Conservation (phyloP, 208 protist genomes). For the Leishmania arabica region DNA sequence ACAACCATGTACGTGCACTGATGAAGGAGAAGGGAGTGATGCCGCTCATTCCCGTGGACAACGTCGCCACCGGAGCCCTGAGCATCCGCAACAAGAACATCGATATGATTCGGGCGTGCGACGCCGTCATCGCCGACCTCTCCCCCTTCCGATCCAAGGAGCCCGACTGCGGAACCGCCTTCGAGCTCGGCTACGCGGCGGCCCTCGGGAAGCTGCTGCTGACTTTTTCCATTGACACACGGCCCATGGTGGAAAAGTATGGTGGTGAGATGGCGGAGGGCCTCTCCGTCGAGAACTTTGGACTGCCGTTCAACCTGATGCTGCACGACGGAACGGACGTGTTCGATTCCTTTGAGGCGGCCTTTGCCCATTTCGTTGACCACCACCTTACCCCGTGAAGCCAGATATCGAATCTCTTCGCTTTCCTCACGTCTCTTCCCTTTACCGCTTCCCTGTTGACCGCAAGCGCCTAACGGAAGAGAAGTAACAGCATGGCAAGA, state of each 20-base stretch:
- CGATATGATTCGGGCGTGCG: slow-evolving; percentile 68
- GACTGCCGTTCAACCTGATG: slow-evolving; percentile 85
- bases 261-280: slow-evolving; percentile 50
- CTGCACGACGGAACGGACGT: slow-evolving; percentile 55
- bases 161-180: slow-evolving; percentile 78
- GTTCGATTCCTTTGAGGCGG: slow-evolving; percentile 69
- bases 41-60: slow-evolving; percentile 73
- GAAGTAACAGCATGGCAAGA: neutral
- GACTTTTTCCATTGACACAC: slow-evolving; percentile 58
- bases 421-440: neutral
- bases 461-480: neutral
- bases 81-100: slow-evolving; percentile 81
- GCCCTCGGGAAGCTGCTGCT: slow-evolving; percentile 70
- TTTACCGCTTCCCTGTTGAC: neutral
- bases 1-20: slow-evolving; percentile 49
- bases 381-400: slow-evolving; percentile 4
- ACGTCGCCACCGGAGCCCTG: slow-evolving; percentile 34
- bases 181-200: slow-evolving; percentile 82
- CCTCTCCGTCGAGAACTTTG: slow-evolving; percentile 64
- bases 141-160: slow-evolving; percentile 82
- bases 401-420: neutral
- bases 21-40: slow-evolving; percentile 38
- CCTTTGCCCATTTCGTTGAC: slow-evolving; percentile 52
- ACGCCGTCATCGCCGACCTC: slow-evolving; percentile 83
- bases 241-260: slow-evolving; percentile 72